Percentiles rank a stretch among this genome's conserved stretches.
These are phyloP conservation scores for Ogataea siamensis DNA, from an alignment of 805 yeast genomes.

Conservation along the genomic window DNA sequence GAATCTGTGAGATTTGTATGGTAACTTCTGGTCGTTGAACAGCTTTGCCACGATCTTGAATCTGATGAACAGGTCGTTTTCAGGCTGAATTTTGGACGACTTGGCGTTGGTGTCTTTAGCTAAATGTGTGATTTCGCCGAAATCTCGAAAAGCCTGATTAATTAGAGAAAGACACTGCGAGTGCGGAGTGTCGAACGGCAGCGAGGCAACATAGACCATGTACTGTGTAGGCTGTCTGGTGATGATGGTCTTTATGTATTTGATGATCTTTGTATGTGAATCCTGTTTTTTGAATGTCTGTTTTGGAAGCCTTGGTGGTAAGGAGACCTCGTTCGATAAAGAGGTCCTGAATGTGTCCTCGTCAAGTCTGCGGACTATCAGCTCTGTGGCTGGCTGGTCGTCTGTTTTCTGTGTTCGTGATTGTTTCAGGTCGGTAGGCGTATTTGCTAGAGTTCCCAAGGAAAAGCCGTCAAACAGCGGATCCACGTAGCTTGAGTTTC, in stretches of 20 bases:
- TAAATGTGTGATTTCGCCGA: constrained; percentile 27
- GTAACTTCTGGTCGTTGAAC: constrained; percentile 26
- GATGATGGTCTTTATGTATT: constrained; percentile 29
- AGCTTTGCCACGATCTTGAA: constrained; percentile 28
- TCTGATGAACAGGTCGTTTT: constrained; percentile 29
- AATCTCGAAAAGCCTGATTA: constrained; percentile 25
- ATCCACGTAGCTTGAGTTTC: constrained; percentile 13
- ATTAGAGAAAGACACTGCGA: constrained; percentile 26
- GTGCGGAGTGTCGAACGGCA: constrained; percentile 30
- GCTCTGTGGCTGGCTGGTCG: neutral
- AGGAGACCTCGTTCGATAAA: constrained; percentile 2
- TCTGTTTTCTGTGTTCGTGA: too few species aligned
- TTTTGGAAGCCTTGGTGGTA: constrained; percentile 1
- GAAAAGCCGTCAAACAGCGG: constrained; percentile 23
- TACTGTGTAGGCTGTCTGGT: constrained; percentile 27
- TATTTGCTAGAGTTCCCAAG: constrained; percentile 7
- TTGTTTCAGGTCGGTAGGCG: constrained; percentile 1
- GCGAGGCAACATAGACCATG: constrained; percentile 29
- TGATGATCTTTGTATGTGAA: constrained; percentile 18
- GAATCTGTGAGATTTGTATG: constrained; percentile 31
- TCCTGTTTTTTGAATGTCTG: constrained; percentile 2
- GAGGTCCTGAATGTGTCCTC: constrained; percentile 2
- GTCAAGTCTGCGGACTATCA: constrained; percentile 1
- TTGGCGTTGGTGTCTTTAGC: constrained; percentile 23
- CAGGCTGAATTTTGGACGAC: constrained; percentile 24